Evolutionary conservation across 2,329 filamentous ascomycete genomes (phyloP).

Genomic region (Sclerotinia subarctica): DNA sequence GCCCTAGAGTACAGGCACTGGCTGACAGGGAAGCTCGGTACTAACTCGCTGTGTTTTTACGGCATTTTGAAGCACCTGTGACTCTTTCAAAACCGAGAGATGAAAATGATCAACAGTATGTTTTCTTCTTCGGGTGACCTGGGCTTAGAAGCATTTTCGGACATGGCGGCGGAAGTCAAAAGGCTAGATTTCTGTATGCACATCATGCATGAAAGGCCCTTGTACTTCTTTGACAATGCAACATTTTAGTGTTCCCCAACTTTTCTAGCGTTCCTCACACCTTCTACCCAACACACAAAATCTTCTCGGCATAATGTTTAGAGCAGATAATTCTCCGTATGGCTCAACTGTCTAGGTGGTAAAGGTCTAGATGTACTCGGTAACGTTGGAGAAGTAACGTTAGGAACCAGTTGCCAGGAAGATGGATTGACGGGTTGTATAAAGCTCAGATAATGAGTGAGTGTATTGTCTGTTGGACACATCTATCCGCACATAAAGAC

Average conservation of each 20-base stretch:
- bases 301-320: constrained; percentile 8
- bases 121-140: constrained; percentile 16
- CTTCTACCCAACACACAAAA: neutral
- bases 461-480: neutral
- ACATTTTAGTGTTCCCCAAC: neutral
- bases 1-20: constrained; percentile 4
- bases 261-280: neutral
- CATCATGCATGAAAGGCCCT: constrained; percentile 6
- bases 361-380: constrained; percentile 9
- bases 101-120: constrained; percentile 3
- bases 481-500: neutral
- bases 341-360: neutral
- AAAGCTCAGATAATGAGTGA: neutral
- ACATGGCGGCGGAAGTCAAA: constrained; percentile 1
- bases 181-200: constrained; percentile 1
- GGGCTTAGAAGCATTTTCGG: constrained; percentile 8
- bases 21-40: constrained; percentile 7
- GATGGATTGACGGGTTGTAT: neutral
- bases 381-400: constrained; percentile 3
- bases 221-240: neutral
- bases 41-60: neutral
- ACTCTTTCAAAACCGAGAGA: neutral
- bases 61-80: constrained; percentile 15
- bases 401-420: neutral
- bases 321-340: constrained; percentile 4